Evolutionary conservation across 352 stramenopile genomes (phyloP), one percentile per base, ranked within the genome.

Genomic region (Achlya hypogyna): DNA sequence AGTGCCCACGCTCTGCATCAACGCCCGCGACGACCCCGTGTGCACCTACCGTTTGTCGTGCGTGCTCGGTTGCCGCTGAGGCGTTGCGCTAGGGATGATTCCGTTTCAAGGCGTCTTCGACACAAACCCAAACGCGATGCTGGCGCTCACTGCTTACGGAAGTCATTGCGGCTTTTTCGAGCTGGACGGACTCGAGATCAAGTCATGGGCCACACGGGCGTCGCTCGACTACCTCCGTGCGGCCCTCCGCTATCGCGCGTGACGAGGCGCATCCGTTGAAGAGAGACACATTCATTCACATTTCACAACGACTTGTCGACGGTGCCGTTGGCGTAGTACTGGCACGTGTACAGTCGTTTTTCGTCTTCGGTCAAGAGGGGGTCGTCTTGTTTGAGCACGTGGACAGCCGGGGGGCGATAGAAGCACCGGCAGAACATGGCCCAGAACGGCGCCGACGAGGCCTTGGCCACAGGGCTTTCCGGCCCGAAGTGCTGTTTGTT

Each of bases 151-250:
- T 0, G 72, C 69, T 1, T 71, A 87, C 18, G 84, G 84, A 25
- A 86, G 80, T 47, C 84, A 92, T 53, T 93, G 84, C 34, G 84
- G 79, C 53, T 93, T 91, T 70, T 93, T 72, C 69, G 78, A 93
- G 62, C 28, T 32, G n/a, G 51, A 49, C 28, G 80, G 81, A 18
- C 35, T 64, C 18, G 32, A 72, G 22, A 77, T 89, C 62, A 85
- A 87, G 54, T 87, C 82, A 0, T 93, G 82, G 80, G 82, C 79
- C 18, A 67, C 89, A 59, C 68, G 71, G 38, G 76, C 72, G 18
- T 77, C 79, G 3, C 78, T 93, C 70, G 71, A 72, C 28, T 93
- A 93, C 56, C 72, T 93, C 9, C 68, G 84, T n/a, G 65, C 65
- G 10, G 71, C 89, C 16, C 79, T 79, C 12, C 79, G 77, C 63